Percentiles rank a stretch among this genome's conserved stretches.
These are phyloP conservation scores for Hypoxylon sp. DNA, from an alignment of 2,329 filamentous ascomycete species.

Conservation along the genomic window DNA sequence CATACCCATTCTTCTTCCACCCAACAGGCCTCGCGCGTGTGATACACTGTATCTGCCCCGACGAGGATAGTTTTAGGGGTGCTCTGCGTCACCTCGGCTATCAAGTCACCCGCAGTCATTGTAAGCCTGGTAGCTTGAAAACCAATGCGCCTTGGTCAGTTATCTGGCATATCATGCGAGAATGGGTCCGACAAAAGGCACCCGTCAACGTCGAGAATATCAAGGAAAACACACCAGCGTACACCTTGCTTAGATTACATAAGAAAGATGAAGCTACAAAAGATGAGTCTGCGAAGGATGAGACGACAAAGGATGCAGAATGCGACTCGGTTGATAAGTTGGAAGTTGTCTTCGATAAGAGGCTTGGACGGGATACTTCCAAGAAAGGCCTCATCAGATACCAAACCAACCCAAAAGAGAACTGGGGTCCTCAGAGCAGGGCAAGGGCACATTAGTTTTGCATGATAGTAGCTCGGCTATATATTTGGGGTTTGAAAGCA, in stretches of 20 bases:
- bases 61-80: slow-evolving; percentile 84
- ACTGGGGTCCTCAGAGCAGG: slow-evolving; percentile 89
- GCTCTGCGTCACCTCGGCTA: slow-evolving; percentile 87
- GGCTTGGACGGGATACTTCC: slow-evolving; percentile 78
- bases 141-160: slow-evolving; percentile 92
- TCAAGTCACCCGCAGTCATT: slow-evolving; percentile 86
- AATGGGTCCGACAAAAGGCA: slow-evolving; percentile 86
- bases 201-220: slow-evolving; percentile 82
- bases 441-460: slow-evolving; percentile 72
- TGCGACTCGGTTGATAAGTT: slow-evolving; percentile 54
- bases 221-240: slow-evolving; percentile 78
- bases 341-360: slow-evolving; percentile 79
- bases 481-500: slow-evolving; percentile 22
- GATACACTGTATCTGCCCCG: slow-evolving; percentile 83
- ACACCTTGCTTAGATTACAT: slow-evolving; percentile 72
- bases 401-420: slow-evolving; percentile 88
- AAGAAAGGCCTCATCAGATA: slow-evolving; percentile 84
- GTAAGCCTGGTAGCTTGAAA: slow-evolving; percentile 90
- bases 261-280: slow-evolving; percentile 55
- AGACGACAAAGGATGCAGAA: slow-evolving; percentile 45
- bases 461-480: slow-evolving; percentile 3
- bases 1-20: slow-evolving; percentile 88
- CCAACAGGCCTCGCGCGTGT: slow-evolving; percentile 81
- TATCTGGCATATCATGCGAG: slow-evolving; percentile 93
- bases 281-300: slow-evolving; percentile 53